Conservation (phyloP, 225 moss, liverwort and hornwort species). For the Bryoerythrophyllum caledonicum region DNA sequence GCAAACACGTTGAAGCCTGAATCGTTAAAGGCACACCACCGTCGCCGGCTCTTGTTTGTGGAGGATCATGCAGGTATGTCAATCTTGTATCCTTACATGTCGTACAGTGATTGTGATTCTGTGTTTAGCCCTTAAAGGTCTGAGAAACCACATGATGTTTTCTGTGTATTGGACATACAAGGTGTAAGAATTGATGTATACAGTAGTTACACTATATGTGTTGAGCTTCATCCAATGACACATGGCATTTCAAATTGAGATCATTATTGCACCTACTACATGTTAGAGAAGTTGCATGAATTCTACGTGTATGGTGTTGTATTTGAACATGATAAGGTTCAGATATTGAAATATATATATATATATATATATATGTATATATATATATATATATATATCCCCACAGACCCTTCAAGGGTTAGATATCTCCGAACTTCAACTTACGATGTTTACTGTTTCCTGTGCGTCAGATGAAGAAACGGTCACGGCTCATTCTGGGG, state of each 20-base stretch:
- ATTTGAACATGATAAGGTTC: no score
- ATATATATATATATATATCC: no score
- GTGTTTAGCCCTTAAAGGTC: no score
- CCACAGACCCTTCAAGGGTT: no score
- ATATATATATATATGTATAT: no score
- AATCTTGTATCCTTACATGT: not conserved
- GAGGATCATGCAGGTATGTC: conserved; percentile 36
- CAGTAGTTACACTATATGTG: no score
- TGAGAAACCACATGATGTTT: no score
- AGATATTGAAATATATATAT: no score
- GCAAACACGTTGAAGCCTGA: conserved; percentile 26
- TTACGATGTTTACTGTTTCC: not conserved
- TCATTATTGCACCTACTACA: not conserved
- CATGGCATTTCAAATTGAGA: not conserved
- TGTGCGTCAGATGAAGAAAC: not conserved
- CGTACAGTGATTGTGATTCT: not conserved
- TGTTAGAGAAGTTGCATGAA: not conserved
- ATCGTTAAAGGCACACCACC: conserved; percentile 40
- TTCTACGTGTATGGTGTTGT: no score
- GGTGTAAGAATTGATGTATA: no score
- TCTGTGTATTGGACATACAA: no score
- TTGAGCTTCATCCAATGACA: no score
- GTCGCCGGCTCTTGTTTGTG: conserved; percentile 54
- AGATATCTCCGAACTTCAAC: not conserved
- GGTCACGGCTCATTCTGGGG: conserved; percentile 15